A percentile compares a stretch with the other conserved stretches of the same genome.
phyloP scores from a whole-genome alignment of 169 alveolate genomes.

The Cryptosporidium felis region DNA sequence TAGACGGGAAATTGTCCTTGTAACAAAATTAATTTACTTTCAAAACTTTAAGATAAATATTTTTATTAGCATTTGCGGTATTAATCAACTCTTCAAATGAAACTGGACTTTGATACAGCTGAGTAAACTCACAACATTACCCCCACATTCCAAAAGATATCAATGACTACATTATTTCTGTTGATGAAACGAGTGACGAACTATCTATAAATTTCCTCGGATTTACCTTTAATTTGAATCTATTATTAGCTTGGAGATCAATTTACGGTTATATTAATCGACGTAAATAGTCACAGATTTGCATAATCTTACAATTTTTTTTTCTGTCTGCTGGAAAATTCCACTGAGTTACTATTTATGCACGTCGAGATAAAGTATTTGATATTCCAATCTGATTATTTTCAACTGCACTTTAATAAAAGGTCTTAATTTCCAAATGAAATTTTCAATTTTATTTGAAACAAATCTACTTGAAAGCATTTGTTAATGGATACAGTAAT shows the following conservation, averaged over 20 bases:
- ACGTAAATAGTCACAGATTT: conserved; percentile 78
- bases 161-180: conserved; percentile 84
- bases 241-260: conserved; percentile 82
- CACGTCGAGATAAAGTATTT: conserved; percentile 89
- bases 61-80: conserved; percentile 28
- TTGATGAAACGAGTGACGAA: conserved; percentile 87
- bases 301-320: conserved; percentile 73
- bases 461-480: neutral
- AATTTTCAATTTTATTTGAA: neutral
- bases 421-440: neutral
- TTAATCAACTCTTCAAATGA: conserved; percentile 4
- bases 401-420: conserved; percentile 91
- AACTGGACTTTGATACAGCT: conserved; percentile 53
- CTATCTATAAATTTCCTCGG: conserved; percentile 92
- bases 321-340: conserved; percentile 89
- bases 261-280: conserved; percentile 70
- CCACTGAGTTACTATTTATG: conserved; percentile 94
- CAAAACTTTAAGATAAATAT: conserved; percentile 34
- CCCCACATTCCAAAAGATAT: conserved; percentile 62
- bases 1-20: conserved; percentile 85
- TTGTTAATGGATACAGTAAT: neutral
- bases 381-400: conserved; percentile 87
- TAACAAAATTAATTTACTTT: conserved; percentile 78
- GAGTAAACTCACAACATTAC: conserved; percentile 14
- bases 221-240: conserved; percentile 89